Evolutionary conservation across 2,329 filamentous ascomycete genomes (phyloP), one percentile per base, ranked within the genome.

Genomic region (Leptographium lundbergii): DNA sequence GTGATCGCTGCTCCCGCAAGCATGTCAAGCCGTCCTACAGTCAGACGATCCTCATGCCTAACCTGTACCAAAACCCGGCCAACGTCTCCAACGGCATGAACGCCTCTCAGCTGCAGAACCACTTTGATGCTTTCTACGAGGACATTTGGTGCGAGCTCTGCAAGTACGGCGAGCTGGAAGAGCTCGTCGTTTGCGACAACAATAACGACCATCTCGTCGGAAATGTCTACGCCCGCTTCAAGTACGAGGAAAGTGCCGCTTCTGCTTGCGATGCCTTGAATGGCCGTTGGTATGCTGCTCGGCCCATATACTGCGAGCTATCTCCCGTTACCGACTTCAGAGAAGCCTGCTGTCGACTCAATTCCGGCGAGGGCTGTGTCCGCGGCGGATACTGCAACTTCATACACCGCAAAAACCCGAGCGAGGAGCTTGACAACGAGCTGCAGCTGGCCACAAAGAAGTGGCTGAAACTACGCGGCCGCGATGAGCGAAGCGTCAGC

Each of bases 131-230:
- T 69, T 99, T 99, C 74, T 99, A 99, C 80, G 94, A 99, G 78
- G 94, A 99, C 73, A 91, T 99, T 66, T 99, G 94, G 92, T 97
- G 92, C 77, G 94, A 99, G 82, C 89, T 99, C 79, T 97, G 94
- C 86, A 91, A 95, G 76, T 99, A 95, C 73, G 94, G 94, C 66
- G 90, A 97, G 75, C 81, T 97, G 42, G 94, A 99, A 76, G 94
- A 99, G 77, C 83, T 99, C 14, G 94, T 99, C 14, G 92, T 99
- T 3, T 99, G 94, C 75, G 94, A 99, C 77, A 99, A 99, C 75
- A 97, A 97, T 75, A 99, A 99, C 75, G 94, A 99, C 71, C 92
- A 99, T 75, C 81, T 99, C 57, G 96, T 99, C 71, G 94, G 94
- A 69, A 99, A 99, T 75, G 94, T 99, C 69, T 99, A 99, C 78